A percentile compares a stretch with the other conserved stretches of the same genome.
Evolutionary conservation across 2,329 filamentous ascomycete species (phyloP).

Genomic region (Pseudogymnoascus sp.): DNA sequence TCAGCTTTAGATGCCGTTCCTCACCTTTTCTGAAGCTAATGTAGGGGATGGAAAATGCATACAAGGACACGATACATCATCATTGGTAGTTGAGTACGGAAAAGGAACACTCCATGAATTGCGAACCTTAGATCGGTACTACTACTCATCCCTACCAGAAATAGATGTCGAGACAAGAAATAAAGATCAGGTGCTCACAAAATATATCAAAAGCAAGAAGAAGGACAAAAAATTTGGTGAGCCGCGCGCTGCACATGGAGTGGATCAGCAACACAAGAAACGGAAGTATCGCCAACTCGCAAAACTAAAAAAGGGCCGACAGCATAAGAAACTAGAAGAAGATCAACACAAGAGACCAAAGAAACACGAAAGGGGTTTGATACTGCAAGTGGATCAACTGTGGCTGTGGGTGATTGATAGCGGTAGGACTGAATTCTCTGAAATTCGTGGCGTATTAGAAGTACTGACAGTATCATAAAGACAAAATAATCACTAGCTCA

Average conservation of each 20-base stretch:
- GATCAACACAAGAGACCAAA: background rate
- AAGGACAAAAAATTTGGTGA: background rate
- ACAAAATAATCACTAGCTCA: constrained; percentile 7
- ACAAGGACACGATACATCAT: background rate
- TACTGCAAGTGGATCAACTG: background rate
- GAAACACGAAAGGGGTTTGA: background rate
- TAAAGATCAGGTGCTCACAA: background rate
- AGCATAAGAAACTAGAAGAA: background rate
- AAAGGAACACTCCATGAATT: background rate
- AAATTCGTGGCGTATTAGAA: background rate
- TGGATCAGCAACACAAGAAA: background rate
- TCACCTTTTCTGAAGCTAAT: background rate
- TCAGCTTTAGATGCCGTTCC: background rate
- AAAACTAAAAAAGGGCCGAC: background rate
- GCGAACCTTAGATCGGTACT: background rate
- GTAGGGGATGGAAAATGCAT: background rate
- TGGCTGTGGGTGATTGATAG: background rate
- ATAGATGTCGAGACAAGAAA: background rate
- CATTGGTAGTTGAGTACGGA: background rate
- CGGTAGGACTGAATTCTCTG: background rate
- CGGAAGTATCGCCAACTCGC: background rate
- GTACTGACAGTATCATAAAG: background rate
- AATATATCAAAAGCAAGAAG: background rate
- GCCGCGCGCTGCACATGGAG: background rate
- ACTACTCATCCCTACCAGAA: background rate